Evolutionary conservation across 805 yeast genomes (phyloP).

Genomic region (Debaryomyces tyrocola): DNA sequence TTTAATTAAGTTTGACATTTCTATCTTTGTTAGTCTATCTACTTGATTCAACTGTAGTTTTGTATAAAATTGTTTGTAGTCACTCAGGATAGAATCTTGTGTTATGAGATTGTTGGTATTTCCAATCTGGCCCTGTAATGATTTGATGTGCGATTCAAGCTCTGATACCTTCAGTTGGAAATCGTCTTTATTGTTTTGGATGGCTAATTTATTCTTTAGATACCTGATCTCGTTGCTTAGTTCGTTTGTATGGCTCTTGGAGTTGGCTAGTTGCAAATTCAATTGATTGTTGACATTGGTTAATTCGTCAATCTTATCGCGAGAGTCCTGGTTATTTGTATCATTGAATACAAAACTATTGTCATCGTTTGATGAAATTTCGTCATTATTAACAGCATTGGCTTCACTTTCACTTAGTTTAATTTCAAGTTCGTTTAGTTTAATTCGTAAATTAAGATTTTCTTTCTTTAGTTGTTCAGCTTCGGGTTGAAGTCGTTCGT

Average conservation of each 20-base stretch:
- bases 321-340: neutral
- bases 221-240: constrained; percentile 17
- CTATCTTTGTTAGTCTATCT: constrained; percentile 26
- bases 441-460: constrained; percentile 6
- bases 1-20: constrained; percentile 32
- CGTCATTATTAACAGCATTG: neutral
- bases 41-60: constrained; percentile 26
- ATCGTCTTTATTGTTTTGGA: neutral
- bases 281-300: constrained; percentile 8
- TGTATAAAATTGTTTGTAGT: constrained; percentile 24
- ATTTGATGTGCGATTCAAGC: neutral
- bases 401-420: constrained; percentile 2
- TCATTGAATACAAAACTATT: neutral
- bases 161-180: neutral
- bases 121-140: constrained; percentile 13
- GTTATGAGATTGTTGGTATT: constrained; percentile 12
- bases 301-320: constrained; percentile 3
- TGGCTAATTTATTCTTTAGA: neutral
- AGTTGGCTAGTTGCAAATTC: constrained; percentile 11
- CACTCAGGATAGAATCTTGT: constrained; percentile 15
- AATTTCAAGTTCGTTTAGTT: constrained; percentile 7
- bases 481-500: constrained; percentile 4
- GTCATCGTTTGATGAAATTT: neutral
- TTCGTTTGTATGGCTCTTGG: constrained; percentile 16
- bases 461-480: constrained; percentile 7